A percentile compares a stretch with the other conserved stretches of the same genome.
Evolutionary conservation across 371 early-diverging fungal genomes (phyloP).

Genomic region (Dinochytrium kinnereticum): DNA sequence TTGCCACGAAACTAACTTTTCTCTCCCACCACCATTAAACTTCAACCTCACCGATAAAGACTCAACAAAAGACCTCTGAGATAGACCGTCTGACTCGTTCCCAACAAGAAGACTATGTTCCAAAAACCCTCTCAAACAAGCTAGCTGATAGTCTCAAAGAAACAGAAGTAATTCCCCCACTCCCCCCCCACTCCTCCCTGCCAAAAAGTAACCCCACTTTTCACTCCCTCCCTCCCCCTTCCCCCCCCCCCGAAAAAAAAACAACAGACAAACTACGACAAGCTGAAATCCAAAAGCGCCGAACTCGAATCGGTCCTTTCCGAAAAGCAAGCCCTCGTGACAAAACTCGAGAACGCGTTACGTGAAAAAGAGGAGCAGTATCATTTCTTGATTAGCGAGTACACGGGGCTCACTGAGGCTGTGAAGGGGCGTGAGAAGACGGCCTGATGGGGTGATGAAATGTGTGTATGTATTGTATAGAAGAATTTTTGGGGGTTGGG

Average conservation of each 20-base stretch:
- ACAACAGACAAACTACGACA: conserved; percentile 2
- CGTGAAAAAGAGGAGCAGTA: conserved; percentile 52
- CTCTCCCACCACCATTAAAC: too few species aligned
- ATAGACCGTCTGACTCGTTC: conserved; percentile 23
- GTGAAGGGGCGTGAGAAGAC: too few species aligned
- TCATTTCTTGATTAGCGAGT: conserved; percentile 49
- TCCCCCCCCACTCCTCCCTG: too few species aligned
- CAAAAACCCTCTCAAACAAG: conserved; percentile 19
- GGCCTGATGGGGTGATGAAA: too few species aligned
- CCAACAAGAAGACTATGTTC: conserved; percentile 43
- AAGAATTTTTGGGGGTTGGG: too few species aligned
- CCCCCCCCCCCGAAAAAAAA: neutral
- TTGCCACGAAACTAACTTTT: too few species aligned
- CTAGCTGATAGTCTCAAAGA: conserved; percentile 22
- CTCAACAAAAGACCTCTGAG: neutral
- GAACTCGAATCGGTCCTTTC: conserved; percentile 36
- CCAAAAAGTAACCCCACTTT: too few species aligned
- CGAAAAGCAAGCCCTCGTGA: conserved; percentile 26
- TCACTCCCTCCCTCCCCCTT: too few species aligned
- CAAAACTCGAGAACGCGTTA: conserved; percentile 34
- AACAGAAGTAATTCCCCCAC: conserved; percentile 29
- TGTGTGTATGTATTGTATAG: too few species aligned
- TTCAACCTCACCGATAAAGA: too few species aligned
- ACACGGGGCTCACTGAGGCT: conserved; percentile 30
- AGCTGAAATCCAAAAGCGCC: conserved; percentile 22